Base-by-base conservation (phyloP, 768 basidiomycete genomes). In the Calocybe cyanea region DNA sequence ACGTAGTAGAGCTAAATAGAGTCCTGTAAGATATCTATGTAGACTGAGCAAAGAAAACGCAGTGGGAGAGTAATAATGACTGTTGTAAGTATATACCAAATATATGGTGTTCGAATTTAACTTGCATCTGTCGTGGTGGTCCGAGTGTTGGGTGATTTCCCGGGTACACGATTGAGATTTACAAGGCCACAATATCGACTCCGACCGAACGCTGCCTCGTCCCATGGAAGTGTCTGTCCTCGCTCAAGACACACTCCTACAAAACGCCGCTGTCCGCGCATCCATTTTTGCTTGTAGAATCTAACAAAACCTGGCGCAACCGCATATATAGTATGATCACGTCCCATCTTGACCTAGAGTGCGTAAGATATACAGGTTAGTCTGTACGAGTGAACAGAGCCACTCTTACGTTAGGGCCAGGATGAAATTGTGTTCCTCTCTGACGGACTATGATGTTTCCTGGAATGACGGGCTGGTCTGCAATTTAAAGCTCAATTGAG, bases 361-460 rank as follows among this genome's bases (percentile, higher is more conserved):
- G 32, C 30, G 46, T 42, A 51, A 40, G 24, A 46, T 36, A n/a
- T 42, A 11, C 14, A 40, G 2, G 19, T 23, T 18, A 4, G n/a
- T n/a, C n/a, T n/a, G n/a, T 8, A 45, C 36, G 21, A 45, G 37
- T 30, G 31, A 43, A 25, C 37, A 19, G 24, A 48, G 25, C 15
- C 14, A 21, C 23, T 68, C 85, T 45, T 65, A 93, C 94, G 65
- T 97, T 84, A 63, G 92, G 93, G 0, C 94, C 95, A 4, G 95
- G 83, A 61, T 95, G 92, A 69, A 96, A 95, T 41, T 85, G 73
- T 0, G 87, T 87, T 7, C 96, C 96, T 52, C 96, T 78, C 65
- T 99, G 96, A 36, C 96, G 80, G 24, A 98, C 83, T 60, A 99
- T 88, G 56, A 99, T 97, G 70, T 95, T 91, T 34, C 96, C 96